A percentile compares a stretch with the other conserved stretches of the same genome.
These are phyloP conservation scores for Stentor coeruleus DNA, from an alignment of 73 alveolate genomes.

Conservation along the genomic window DNA sequence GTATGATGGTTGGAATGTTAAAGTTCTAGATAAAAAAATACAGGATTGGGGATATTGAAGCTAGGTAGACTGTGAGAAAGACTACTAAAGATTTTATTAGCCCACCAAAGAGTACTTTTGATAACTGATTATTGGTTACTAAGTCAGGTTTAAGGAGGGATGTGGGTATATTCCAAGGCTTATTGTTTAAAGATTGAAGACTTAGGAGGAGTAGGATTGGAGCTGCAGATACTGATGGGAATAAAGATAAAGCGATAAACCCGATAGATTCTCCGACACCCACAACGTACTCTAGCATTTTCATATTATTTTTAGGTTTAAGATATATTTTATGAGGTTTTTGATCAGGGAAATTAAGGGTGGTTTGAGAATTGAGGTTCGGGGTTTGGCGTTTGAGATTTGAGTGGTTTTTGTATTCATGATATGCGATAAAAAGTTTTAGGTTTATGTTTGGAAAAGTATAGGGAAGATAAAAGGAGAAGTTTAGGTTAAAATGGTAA, in stretches of 20 bases:
- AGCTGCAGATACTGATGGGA: too few relatives aligned
- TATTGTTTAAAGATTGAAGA: too few relatives aligned
- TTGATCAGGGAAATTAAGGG: too few relatives aligned
- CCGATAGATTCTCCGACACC: neutral
- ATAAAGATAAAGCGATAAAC: neutral
- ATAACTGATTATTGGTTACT: neutral
- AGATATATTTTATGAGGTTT: too few relatives aligned
- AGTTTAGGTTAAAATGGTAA: too few relatives aligned
- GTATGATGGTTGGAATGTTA: neutral
- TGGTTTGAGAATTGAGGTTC: too few relatives aligned
- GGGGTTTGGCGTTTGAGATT: too few relatives aligned
- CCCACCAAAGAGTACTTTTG: neutral
- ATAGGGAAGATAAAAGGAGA: too few relatives aligned
- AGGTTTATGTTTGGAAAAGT: too few relatives aligned
- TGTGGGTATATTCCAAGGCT: constrained; percentile 6
- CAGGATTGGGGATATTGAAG: neutral
- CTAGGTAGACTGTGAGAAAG: neutral
- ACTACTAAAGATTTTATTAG: neutral
- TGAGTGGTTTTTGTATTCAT: too few relatives aligned
- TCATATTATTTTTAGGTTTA: neutral
- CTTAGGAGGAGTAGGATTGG: too few relatives aligned
- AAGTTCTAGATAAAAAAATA: neutral
- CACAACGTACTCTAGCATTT: neutral
- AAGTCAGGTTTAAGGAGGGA: neutral
- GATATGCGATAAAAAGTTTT: too few relatives aligned